Conservation (phyloP, 1,284 basidiomycete species). For the Stygiomarasmius scandens region DNA sequence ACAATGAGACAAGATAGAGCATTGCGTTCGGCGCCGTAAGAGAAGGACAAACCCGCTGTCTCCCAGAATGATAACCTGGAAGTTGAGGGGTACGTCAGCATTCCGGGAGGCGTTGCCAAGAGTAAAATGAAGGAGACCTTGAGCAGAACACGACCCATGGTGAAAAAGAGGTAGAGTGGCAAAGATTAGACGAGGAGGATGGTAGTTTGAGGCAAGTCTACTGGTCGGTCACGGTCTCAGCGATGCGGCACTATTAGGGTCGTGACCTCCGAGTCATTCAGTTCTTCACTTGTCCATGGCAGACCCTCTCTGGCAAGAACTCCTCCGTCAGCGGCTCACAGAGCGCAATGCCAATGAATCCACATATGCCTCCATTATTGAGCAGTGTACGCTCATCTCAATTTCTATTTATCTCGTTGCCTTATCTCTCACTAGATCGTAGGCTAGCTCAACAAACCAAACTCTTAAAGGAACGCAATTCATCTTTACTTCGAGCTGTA, state of each 20-base stretch:
- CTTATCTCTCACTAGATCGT: conserved; percentile 60
- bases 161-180: conserved; percentile 4
- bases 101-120: neutral
- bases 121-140: conserved; percentile 63
- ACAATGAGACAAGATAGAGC: conserved; percentile 14
- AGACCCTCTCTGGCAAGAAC: conserved; percentile 81
- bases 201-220: conserved; percentile 4
- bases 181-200: conserved; percentile 7
- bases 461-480: conserved; percentile 87
- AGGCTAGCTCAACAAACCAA: conserved; percentile 88
- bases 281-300: conserved; percentile 54
- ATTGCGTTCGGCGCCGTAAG: conserved; percentile 1
- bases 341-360: conserved; percentile 78
- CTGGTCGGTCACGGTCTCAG: neutral
- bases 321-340: conserved; percentile 72
- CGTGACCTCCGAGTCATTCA: conserved; percentile 3
- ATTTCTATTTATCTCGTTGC: conserved; percentile 13
- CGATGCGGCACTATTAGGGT: neutral
- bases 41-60: conserved; percentile 79
- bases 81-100: conserved; percentile 3
- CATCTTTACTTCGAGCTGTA: conserved; percentile 79
- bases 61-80: conserved; percentile 94
- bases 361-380: conserved; percentile 81
- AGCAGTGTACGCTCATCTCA: conserved; percentile 72
- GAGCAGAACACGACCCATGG: conserved; percentile 89